These are phyloP conservation scores for Viola pubescens DNA, from an alignment of 441 rosid species.

Conservation along the genomic window DNA sequence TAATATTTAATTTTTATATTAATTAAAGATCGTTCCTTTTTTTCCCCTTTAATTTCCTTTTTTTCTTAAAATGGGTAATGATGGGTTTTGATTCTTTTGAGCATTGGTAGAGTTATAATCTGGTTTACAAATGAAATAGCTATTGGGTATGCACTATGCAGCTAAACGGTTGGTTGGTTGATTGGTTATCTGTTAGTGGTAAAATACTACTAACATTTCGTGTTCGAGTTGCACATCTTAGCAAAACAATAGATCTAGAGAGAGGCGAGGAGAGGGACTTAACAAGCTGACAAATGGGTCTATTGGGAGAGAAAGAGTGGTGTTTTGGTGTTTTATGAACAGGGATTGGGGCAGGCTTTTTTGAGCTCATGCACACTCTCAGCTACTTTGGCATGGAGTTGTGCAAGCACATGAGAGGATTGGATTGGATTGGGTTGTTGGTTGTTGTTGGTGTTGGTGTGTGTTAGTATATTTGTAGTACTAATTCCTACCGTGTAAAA, in stretches of 20 bases:
- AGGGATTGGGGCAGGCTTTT: conserved; percentile 54
- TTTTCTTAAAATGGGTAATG: conserved; percentile 15
- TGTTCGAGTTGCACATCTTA: too few species aligned
- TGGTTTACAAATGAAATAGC: too few species aligned
- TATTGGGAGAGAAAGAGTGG: too few species aligned
- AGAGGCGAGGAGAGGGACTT: too few species aligned
- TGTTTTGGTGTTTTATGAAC: conserved; percentile 24
- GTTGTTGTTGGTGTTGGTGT: conserved; percentile 14
- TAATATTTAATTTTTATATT: conserved; percentile 5
- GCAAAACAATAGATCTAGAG: too few species aligned
- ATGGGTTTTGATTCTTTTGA: conserved; percentile 14
- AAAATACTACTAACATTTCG: too few species aligned
- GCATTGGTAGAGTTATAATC: too few species aligned
- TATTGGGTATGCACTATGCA: too few species aligned
- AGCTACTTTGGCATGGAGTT: conserved; percentile 53
- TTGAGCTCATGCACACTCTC: conserved; percentile 41
- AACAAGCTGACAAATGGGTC: too few species aligned
- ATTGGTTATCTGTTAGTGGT: too few species aligned
- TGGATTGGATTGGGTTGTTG: conserved; percentile 21
- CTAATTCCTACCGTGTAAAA: conserved; percentile 18
- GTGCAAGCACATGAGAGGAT: neutral
- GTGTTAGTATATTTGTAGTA: conserved; percentile 7
- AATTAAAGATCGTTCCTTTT: conserved; percentile 17
- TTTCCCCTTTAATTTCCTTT: conserved; percentile 2
- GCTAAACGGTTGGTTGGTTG: too few species aligned